phyloP scores from a whole-genome alignment of 2,329 filamentous ascomycete genomes.

The Alternaria brassicae region DNA sequence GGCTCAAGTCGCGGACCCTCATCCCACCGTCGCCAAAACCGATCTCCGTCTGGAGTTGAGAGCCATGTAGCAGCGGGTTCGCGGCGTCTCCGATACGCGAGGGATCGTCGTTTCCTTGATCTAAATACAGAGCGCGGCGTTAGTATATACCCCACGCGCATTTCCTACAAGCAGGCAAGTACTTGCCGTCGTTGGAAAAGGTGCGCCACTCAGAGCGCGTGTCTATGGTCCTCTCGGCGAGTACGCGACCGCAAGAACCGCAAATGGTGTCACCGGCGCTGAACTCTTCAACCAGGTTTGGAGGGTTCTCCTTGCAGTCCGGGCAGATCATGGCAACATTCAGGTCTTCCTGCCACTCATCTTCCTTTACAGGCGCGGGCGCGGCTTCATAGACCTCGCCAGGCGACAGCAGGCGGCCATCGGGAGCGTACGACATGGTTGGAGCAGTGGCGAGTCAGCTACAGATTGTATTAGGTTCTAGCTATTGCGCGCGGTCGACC shows the following conservation, averaged over 20 bases:
- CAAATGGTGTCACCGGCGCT: constrained; percentile 93
- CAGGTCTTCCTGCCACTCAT: constrained; percentile 79
- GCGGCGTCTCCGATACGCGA: constrained; percentile 96
- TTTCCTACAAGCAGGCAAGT: background rate
- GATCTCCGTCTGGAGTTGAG: constrained; percentile 87
- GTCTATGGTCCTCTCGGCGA: constrained; percentile 91
- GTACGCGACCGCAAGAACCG: constrained; percentile 86
- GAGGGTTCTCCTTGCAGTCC: constrained; percentile 91
- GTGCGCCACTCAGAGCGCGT: constrained; percentile 98
- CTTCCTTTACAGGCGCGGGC: constrained; percentile 39
- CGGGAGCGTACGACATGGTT: constrained; percentile 44
- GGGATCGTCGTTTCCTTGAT: constrained; percentile 94
- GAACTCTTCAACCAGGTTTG: constrained; percentile 91
- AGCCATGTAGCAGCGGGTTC: constrained; percentile 87
- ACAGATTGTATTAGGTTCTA: constrained; percentile 20
- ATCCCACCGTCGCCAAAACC: constrained; percentile 79
- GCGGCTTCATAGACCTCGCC: constrained; percentile 54
- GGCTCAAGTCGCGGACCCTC: constrained; percentile 76
- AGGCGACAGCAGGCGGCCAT: constrained; percentile 52
- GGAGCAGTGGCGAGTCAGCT: constrained; percentile 8
- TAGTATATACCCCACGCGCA: background rate
- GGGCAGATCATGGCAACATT: constrained; percentile 84
- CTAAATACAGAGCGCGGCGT: constrained; percentile 4
- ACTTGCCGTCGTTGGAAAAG: constrained; percentile 84
- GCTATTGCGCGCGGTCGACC: constrained; percentile 24